Conservation (phyloP, 208 protist genomes). For the Porcisia deanei region DNA sequence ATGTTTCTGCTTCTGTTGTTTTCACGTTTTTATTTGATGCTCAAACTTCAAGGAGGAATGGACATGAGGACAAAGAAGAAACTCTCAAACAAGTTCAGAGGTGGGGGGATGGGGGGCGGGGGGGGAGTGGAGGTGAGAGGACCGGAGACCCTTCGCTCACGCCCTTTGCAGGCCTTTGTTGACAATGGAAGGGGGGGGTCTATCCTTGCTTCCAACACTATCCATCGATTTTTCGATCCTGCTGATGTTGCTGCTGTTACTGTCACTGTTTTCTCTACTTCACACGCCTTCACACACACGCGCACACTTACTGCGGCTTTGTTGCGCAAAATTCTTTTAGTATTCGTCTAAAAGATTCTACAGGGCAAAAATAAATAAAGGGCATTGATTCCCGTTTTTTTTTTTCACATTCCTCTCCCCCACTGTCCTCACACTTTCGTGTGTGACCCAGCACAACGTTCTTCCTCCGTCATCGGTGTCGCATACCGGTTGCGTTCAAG, state of each 20-base stretch:
- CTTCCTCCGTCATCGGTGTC: background rate
- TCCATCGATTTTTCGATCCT: too few species aligned
- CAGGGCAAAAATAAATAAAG: background rate
- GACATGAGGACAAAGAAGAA: background rate
- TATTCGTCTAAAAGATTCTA: background rate
- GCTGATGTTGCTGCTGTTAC: too few species aligned
- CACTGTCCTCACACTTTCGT: background rate
- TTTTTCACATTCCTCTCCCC: background rate
- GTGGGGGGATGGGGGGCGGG: too few species aligned
- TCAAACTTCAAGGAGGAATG: background rate
- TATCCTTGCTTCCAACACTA: too few species aligned
- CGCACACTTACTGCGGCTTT: background rate
- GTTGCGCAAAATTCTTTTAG: background rate
- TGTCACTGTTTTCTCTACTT: too few species aligned
- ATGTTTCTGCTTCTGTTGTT: background rate
- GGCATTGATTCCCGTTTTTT: too few species aligned
- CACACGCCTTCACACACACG: background rate
- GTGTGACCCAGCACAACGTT: constrained; percentile 5
- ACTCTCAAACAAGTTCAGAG: background rate
- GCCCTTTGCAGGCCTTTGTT: too few species aligned
- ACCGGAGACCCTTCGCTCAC: background rate
- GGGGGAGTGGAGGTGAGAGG: background rate
- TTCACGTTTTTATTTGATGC: background rate
- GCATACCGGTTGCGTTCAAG: background rate
- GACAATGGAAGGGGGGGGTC: too few species aligned